phyloP scores from a whole-genome alignment of 768 basidiomycete genomes.

The Cystobasidium tubakii region DNA sequence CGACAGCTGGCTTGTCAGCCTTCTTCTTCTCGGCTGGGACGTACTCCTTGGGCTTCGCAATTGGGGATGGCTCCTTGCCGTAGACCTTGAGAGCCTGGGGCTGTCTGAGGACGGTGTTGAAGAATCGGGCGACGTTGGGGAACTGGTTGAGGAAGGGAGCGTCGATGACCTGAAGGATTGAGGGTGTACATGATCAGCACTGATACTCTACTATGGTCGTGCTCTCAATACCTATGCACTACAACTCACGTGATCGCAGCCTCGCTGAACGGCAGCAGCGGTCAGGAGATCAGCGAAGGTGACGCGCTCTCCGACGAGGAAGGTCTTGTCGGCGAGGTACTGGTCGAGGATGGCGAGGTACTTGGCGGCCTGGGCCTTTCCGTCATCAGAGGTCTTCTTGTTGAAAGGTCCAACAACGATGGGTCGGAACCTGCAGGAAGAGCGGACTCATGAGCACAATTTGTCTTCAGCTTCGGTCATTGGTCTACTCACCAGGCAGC shows the following conservation, averaged over 20 bases:
- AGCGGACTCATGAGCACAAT: not conserved
- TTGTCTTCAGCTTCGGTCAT: conserved; percentile 18
- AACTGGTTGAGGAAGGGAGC: conserved; percentile 61
- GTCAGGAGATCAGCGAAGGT: conserved; percentile 79
- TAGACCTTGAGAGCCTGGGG: conserved; percentile 66
- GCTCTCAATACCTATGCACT: too few species aligned
- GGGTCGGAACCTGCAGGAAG: conserved; percentile 48
- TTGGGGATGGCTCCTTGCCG: conserved; percentile 52
- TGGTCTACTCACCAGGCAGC: conserved; percentile 22
- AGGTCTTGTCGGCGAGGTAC: conserved; percentile 72
- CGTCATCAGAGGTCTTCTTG: conserved; percentile 57
- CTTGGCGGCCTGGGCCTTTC: conserved; percentile 45
- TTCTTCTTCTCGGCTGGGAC: conserved; percentile 58
- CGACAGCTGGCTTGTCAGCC: conserved; percentile 50
- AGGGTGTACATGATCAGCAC: not conserved
- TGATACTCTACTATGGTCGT: too few species aligned
- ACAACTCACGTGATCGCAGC: conserved; percentile 51
- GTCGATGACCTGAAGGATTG: conserved; percentile 55
- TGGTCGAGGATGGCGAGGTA: conserved; percentile 64
- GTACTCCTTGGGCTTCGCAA: conserved; percentile 43
- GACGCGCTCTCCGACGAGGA: conserved; percentile 88
- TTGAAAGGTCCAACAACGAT: conserved; percentile 59
- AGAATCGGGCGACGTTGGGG: conserved; percentile 73
- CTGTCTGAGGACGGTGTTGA: conserved; percentile 83
- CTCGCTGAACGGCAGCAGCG: conserved; percentile 59